Evolutionary conservation across 148 eudicot species (phyloP).

Genomic region (Diospyros kaki): DNA sequence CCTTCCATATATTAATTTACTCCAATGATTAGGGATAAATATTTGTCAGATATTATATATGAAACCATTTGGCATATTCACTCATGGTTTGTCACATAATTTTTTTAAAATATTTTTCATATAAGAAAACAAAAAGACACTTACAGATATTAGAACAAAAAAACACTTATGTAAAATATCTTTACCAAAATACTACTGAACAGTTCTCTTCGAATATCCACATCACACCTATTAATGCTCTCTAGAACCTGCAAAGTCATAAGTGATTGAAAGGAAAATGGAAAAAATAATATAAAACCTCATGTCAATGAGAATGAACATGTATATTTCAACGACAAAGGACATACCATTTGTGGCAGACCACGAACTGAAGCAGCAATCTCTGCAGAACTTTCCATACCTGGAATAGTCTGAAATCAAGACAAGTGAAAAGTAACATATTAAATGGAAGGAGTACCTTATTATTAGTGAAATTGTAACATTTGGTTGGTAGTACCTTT

Average conservation of each 20-base stretch:
- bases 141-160: neutral
- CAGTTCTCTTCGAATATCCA: conserved; percentile 90
- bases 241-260: conserved; percentile 68
- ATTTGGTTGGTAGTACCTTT: neutral
- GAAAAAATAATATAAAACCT: neutral
- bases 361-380: conserved; percentile 71
- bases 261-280: conserved; percentile 7
- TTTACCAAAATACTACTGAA: conserved; percentile 90
- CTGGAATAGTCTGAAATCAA: conserved; percentile 71
- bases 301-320: conserved; percentile 1
- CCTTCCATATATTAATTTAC: neutral
- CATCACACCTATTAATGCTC: conserved; percentile 94
- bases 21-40: neutral
- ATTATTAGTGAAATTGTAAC: neutral
- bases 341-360: conserved; percentile 82
- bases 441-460: neutral
- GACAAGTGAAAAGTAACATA: conserved; percentile 11
- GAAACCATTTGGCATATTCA: neutral
- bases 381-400: conserved; percentile 74
- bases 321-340: neutral
- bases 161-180: neutral
- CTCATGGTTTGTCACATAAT: neutral
- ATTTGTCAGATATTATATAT: neutral
- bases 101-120: neutral
- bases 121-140: neutral